Evolutionary conservation across 176 grass and related monocot species (phyloP).

Genomic region (Paspalum notatum): DNA sequence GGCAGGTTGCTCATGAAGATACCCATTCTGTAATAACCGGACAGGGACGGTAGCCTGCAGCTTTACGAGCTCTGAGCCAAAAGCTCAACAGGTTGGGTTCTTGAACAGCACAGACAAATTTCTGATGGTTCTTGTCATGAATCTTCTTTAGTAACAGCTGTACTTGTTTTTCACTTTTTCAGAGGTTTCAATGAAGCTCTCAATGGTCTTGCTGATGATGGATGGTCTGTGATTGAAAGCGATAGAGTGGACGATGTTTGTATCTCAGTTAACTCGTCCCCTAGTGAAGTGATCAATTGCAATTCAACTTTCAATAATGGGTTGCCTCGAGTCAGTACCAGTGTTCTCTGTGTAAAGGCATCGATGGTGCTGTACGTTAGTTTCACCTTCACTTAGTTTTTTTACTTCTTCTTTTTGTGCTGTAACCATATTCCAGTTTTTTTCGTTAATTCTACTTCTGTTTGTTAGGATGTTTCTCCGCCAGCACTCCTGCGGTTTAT

Average conservation of each 20-base stretch:
- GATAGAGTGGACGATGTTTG: conserved; percentile 82
- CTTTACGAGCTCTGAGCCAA: conserved; percentile 90
- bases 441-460: not conserved
- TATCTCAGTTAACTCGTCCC: conserved; percentile 72
- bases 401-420: not conserved
- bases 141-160: conserved; percentile 17
- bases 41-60: conserved; percentile 79
- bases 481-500: conserved; percentile 57
- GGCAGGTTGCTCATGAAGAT: conserved; percentile 76
- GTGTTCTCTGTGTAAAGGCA: conserved; percentile 88
- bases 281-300: conserved; percentile 62
- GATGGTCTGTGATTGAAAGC: conserved; percentile 71
- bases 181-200: conserved; percentile 95
- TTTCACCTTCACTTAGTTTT: not conserved
- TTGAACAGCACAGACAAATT: conserved; percentile 10
- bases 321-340: conserved; percentile 51
- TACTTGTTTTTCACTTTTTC: conserved; percentile 19
- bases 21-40: conserved; percentile 63
- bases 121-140: conserved; percentile 19
- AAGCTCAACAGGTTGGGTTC: conserved; percentile 72
- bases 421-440: not conserved
- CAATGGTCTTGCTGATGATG: conserved; percentile 82
- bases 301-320: conserved; percentile 57
- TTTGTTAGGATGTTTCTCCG: conserved; percentile 62
- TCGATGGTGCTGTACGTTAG: conserved; percentile 91